Conservation (phyloP, 352 stramenopile genomes). For the Phytophthora citricola region DNA sequence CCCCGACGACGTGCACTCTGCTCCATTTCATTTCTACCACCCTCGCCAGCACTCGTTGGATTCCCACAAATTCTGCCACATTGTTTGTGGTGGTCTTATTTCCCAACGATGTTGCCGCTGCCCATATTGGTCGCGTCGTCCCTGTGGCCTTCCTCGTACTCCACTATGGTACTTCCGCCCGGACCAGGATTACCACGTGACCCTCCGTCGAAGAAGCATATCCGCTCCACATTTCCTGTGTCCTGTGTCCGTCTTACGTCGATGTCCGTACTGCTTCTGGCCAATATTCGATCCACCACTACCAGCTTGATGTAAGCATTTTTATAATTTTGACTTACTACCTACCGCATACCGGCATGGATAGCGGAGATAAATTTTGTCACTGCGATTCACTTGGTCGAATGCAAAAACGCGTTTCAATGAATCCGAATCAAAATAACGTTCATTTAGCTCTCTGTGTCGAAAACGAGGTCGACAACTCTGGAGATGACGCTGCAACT, state of each 20-base stretch:
- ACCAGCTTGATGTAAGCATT: too few relatives aligned
- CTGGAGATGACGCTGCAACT: slow-evolving; percentile 8
- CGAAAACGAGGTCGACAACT: slow-evolving; percentile 9
- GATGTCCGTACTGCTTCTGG: too few relatives aligned
- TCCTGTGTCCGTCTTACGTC: too few relatives aligned
- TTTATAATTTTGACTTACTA: too few relatives aligned
- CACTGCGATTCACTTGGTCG: too few relatives aligned
- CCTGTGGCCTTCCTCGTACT: background rate
- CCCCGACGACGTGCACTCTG: background rate
- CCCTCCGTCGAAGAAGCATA: background rate
- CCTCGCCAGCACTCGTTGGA: background rate
- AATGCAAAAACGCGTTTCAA: too few relatives aligned
- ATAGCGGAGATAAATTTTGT: too few relatives aligned
- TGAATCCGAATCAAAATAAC: too few relatives aligned
- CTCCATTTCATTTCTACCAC: background rate
- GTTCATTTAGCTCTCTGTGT: slow-evolving; percentile 10
- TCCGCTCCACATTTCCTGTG: too few relatives aligned
- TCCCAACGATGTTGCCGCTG: background rate
- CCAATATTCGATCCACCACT: too few relatives aligned
- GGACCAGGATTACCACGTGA: slow-evolving; percentile 1
- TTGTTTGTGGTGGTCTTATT: background rate
- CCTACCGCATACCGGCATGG: too few relatives aligned
- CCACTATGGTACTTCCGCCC: background rate
- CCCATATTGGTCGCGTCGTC: background rate
- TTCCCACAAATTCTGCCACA: background rate